Evolutionary conservation across 1,284 basidiomycete genomes (phyloP), one percentile per base, ranked within the genome.

Genomic region (Papiliotrema terrestris): DNA sequence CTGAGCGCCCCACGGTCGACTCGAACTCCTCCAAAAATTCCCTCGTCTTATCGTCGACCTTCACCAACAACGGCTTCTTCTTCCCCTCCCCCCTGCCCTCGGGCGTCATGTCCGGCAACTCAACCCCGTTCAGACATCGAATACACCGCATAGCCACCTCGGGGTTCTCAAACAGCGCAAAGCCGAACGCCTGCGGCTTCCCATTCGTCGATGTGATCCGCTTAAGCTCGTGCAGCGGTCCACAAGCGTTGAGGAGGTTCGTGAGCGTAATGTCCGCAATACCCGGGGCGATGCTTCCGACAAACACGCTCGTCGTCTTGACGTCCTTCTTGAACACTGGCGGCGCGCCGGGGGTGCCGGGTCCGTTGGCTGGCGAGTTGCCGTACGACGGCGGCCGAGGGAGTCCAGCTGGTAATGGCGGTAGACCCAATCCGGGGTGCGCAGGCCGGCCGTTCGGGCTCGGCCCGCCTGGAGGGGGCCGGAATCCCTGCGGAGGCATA

Each of bases 221-320:
- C 67, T 95, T 97, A 77, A 96, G 88, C 3, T 88, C 89, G 56
- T 85, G 85, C 51, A 96, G 80, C 2, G 85, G 83, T 22, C 94
- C 94, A 71, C 93, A 97, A 23, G 92, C 85, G 57, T 82, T 79
- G 38, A 97, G 81, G 39, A 97, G 80, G 55, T 84, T 81, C 62
- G 87, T 88, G 48, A 97, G 75, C 56, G 88, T 72, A 11, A 66
- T 63, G 71, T 97, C 91, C 0, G 85, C 86, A 59, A 96, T 90
- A 3, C 93, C 94, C 23, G 90, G 88, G 1, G 92, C 90, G 73
- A 97, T 98, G 60, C 89, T 89, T n/a, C 93, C 93, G 20, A 97
- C 86, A 67, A 96, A 98, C 14, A 95, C 80, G 25, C 73, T 78
- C 0, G 85, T 87, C 1, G 80, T 76, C 61, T 79, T 73, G 58